Evolutionary conservation across 148 eudicot genomes (phyloP), one percentile per base, ranked within the genome.

Genomic region (Selenicereus undatus): DNA sequence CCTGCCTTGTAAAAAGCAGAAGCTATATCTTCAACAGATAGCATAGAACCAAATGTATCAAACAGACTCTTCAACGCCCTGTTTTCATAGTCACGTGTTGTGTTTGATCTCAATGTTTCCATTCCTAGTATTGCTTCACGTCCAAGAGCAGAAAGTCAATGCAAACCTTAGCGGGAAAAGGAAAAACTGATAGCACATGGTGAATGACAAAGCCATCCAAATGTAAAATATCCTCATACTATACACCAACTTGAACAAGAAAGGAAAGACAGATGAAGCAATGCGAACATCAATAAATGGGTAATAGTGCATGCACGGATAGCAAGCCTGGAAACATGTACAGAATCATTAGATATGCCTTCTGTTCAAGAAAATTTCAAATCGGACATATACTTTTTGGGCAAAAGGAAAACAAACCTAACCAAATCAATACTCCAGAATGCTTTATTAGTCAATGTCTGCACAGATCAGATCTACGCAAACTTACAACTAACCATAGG

Each of bases 21-120:
- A 80, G 86, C 86, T 74, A 87, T 87, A 50, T 89, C 88, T 79
- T 78, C 30, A 69, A 85, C 83, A 66, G 91, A 82, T 74, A 83
- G 82, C n/a, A n/a, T 27, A 32, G 84, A 79, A 69, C 89, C 88
- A 84, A 87, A 89, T 43, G 79, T 74, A 82, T 85, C 86, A 39
- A 87, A 81, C 82, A 89, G 52, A 54, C 52, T 74, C 84, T 82
- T 80, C 80, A 89, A 85, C 60, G 58, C 82, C 72, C 77, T 80
- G 56, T 80, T 85, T 65, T 87, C 91, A 30, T n/a, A 52, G 52
- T 78, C 83, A 48, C 60, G 39, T 51, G 76, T 76, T 73, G 29
- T 74, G 42, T 71, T 77, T 42, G 81, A 58, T 56, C 74, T 16
- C 39, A 81, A 76, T 43, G 81, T 75, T 60, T 85, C 86, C 91